Evolutionary conservation across 106 monocot genomes (phyloP), one percentile per base, ranked within the genome.

Genomic region (Dioscorea alata): DNA sequence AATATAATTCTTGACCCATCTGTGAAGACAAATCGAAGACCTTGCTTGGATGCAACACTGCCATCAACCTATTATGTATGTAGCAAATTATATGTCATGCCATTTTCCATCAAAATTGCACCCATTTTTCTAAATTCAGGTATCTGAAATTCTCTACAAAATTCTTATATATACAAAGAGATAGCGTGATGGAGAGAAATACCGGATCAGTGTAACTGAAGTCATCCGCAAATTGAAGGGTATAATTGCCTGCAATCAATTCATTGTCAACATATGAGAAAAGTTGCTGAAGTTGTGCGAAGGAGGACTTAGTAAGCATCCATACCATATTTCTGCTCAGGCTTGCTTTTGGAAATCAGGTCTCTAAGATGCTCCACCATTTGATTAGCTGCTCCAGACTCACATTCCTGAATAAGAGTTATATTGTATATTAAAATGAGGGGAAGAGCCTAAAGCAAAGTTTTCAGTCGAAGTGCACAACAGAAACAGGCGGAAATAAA

Each of bases 1-100:
- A 82, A 99, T 61, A 99, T 90, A 56, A 99, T 87, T 74, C 92
- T 89, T 48, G 99, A 99, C 33, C 99, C 99, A 69, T 99, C 93
- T 22, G 81, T 83, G 58, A 99, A 99, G 49, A 99, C 87, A 75
- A 93, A 90, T 18, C 99, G 84, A 51, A 92, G 80, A 15, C 99
- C 99, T 82, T 99, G 92, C 62, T 93, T 92, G 0, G 85, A 85
- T 73, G 86, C 90, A 58, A 90, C 71, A 68, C 99, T 99, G 13
- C 87, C 90, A 80, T 99, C 99, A 1, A 99, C 83, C 99, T 99
- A 78, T 42, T 25, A 23, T 62, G n/a, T 28, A 28, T 28, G 69
- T 53, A 58, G n/a, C 21, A 54, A 2, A 66, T 9, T 8, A 56
- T 48, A 28, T 13, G 42, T 42, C 9, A 6, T 8, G 42, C 42